Evolutionary conservation across 306 rosid genomes (phyloP), one percentile per base, ranked within the genome.

Genomic region (Cyamopsis tetragonoloba): DNA sequence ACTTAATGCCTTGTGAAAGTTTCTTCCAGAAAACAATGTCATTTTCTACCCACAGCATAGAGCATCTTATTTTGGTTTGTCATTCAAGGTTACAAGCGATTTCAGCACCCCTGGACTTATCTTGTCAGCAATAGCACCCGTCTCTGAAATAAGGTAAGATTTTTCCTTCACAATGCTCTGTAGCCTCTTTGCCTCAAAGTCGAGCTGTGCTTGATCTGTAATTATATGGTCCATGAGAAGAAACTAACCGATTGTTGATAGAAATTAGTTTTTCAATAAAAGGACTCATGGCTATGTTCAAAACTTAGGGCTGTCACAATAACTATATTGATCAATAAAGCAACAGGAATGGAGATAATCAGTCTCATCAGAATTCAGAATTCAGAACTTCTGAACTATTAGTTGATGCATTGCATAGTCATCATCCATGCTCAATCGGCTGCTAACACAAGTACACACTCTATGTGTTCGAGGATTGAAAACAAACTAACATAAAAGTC

Each of bases 91-190:
- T 71, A 89, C 85, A 32, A 92, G 73, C 15, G 96, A 81, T 47
- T 80, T 89, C 46, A 92, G 84, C 65, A 92, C 75, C 20, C 82
- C 91, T 2, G 92, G 98, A 81, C 84, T 79, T 57, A 92, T 81
- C 82, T 63, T 81, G 72, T 92, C 96, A 6, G 91, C 84, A 14
- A 92, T 79, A 38, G 65, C 96, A 67, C 96, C 96, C 28, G 78
- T 60, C 76, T 89, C 98, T 6, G 98, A 92, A 72, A 86, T 80
- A 39, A 85, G 7, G 78, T 79, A 85, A 24, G 96, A 71, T 68
- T 92, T 89, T 15, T 92, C 96, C 82, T 92, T 89, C 81, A 89
- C 89, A 48, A 28, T 19, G 82, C 95, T 85, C 61, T 89, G 95
- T 50, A 87, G 92, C 63, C 49, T 81, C 87, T 88, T 86, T 0